Evolutionary conservation across 139 green algal species (phyloP), one percentile per base, ranked within the genome.

Genomic region (Chlorella sp.): DNA sequence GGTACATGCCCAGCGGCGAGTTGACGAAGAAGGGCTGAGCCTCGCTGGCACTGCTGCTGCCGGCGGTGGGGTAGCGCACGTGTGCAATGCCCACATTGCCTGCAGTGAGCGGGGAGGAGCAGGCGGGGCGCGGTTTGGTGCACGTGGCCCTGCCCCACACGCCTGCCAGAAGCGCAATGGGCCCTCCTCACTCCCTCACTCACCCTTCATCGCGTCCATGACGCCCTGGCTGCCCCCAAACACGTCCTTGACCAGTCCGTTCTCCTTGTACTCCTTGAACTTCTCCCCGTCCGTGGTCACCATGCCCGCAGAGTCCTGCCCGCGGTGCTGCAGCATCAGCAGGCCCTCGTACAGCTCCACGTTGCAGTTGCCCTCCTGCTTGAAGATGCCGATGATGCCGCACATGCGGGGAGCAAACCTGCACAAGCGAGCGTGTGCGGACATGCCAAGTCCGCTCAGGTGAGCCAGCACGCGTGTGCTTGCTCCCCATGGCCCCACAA

Each of bases 21-120:
- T 97, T 97, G 23, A 98, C 96, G 77, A 98, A 97, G 85, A 99
- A 99, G 23, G 96, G 96, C 91, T 99, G 96, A 34, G 91, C 96
- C 82, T 99, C 97, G 73, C 91, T 83, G 1, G 92, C 92, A 23
- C 80, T 90, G 2, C 86, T 78, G 27, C 86, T 87, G 61, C 96
- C 96, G n/a, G 96, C 93, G 31, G 96, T 99, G 42, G 95, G 94
- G 81, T 99, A 99, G 36, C 96, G 89, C 73, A 97, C 93, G 75
- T 97, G 93, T 0, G 86, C 93, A 32, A 97, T 91, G 42, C 91
- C 93, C 31, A 76, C 71, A 17, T 59, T 73, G 33, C 90, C 90
- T 92, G 85, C 32, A 67, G 1, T 32, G 3, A 49, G 51, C 20
- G 61, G 62, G 5, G 35, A n/a, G n/a, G 17, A 55, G 10, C 42